Conservation (phyloP, 1,284 basidiomycete genomes). For the Tetrapyrgos nigripes region DNA sequence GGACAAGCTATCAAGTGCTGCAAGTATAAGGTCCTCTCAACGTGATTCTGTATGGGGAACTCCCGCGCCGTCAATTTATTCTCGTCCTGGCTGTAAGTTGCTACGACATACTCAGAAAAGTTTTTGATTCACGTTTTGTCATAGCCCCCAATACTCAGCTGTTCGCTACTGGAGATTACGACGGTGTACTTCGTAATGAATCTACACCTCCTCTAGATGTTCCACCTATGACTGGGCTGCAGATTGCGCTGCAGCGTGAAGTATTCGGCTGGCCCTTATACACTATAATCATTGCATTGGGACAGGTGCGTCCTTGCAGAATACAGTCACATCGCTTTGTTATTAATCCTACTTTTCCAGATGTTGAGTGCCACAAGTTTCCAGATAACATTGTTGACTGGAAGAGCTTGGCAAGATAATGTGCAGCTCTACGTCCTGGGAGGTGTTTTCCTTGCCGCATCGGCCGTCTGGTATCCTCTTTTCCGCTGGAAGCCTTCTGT, state of each 20-base stretch:
- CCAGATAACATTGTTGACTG: constrained; percentile 89
- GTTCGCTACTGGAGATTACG: constrained; percentile 56
- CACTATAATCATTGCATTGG: constrained; percentile 85
- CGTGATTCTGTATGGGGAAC: constrained; percentile 86
- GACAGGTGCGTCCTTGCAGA: constrained; percentile 60
- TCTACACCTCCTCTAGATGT: constrained; percentile 52
- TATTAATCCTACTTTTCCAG: constrained; percentile 40
- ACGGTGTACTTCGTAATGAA: constrained; percentile 58
- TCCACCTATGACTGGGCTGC: constrained; percentile 79
- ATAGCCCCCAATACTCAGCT: constrained; percentile 64
- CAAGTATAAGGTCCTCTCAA: constrained; percentile 78
- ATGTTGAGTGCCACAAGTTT: constrained; percentile 92
- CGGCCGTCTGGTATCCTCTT: constrained; percentile 88
- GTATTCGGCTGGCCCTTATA: constrained; percentile 89
- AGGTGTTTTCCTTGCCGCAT: constrained; percentile 84
- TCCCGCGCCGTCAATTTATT: constrained; percentile 72
- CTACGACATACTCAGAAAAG: background rate
- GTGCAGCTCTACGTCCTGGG: constrained; percentile 91
- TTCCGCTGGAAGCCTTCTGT: constrained; percentile 90
- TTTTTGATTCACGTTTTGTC: constrained; percentile 17
- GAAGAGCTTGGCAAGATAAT: constrained; percentile 82
- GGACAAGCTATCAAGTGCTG: constrained; percentile 81
- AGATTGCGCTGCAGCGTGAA: constrained; percentile 81
- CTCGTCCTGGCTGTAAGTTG: constrained; percentile 75
- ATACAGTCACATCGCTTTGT: constrained; percentile 1